Evolutionary conservation across 208 protist species (phyloP).

Genomic region (Crithidia expoeki): DNA sequence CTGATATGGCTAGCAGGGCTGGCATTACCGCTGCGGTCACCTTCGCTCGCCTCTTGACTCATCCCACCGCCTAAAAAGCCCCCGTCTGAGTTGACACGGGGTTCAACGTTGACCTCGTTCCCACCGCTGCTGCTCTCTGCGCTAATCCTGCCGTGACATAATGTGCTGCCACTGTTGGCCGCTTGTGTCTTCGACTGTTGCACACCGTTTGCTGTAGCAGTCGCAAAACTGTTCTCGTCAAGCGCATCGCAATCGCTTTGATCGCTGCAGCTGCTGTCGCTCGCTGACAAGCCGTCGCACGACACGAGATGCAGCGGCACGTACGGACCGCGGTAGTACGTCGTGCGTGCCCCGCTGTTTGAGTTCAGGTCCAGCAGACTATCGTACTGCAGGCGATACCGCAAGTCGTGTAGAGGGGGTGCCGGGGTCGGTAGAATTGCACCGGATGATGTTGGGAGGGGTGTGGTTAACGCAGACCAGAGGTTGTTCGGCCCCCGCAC

Average conservation of each 20-base stretch:
- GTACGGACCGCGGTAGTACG: constrained; percentile 52
- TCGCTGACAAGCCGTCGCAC: constrained; percentile 14
- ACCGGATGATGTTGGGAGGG: constrained; percentile 25
- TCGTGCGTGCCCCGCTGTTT: constrained; percentile 41
- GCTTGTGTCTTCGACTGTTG: too few relatives aligned
- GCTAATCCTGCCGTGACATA: too few relatives aligned
- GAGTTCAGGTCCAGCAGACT: constrained; percentile 49
- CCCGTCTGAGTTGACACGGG: too few relatives aligned
- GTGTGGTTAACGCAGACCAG: constrained; percentile 22
- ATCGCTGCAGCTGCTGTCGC: constrained; percentile 1
- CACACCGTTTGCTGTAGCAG: too few relatives aligned
- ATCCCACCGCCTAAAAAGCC: neutral
- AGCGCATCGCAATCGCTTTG: constrained; percentile 4
- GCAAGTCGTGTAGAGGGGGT: constrained; percentile 24
- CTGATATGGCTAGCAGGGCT: neutral
- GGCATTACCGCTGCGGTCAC: neutral
- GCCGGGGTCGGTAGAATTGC: constrained; percentile 20
- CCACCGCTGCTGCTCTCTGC: too few relatives aligned
- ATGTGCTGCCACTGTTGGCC: too few relatives aligned
- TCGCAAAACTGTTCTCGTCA: neutral
- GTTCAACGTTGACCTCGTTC: neutral
- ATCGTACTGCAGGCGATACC: constrained; percentile 28
- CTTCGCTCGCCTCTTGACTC: constrained; percentile 6
- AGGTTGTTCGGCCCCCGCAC: constrained; percentile 20
- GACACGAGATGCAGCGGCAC: constrained; percentile 37